Percentiles rank a stretch among this genome's conserved stretches.
phyloP scores from a whole-genome alignment of 1,284 basidiomycete species.

The Irpex rosettiformis region DNA sequence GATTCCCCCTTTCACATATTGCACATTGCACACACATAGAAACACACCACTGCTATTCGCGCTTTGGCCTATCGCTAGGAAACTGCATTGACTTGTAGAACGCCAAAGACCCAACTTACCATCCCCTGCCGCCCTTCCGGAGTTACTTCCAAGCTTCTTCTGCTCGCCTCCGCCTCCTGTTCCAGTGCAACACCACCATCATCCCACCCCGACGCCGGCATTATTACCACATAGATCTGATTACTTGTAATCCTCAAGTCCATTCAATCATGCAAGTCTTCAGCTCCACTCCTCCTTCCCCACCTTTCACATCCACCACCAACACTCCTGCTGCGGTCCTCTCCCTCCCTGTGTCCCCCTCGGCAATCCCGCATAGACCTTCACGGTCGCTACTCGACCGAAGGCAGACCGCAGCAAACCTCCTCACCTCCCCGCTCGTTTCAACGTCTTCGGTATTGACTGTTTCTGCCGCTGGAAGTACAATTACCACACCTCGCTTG shows the following conservation, averaged over 20 bases:
- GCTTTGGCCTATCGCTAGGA: no score
- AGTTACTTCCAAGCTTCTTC: background rate
- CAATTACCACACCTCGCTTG: no score
- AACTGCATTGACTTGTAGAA: no score
- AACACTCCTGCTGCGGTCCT: background rate
- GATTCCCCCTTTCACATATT: background rate
- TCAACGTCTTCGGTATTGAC: conserved; percentile 2
- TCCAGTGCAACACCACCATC: no score
- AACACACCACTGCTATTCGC: no score
- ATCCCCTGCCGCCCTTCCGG: background rate
- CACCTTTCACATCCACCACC: background rate
- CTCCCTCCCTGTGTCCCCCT: background rate
- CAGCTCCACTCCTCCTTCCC: background rate
- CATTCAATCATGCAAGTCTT: background rate
- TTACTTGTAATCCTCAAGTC: background rate
- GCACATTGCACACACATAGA: no score
- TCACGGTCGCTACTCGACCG: conserved; percentile 19
- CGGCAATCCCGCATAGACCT: background rate
- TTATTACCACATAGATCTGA: no score
- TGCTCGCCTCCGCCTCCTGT: background rate
- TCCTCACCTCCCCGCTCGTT: background rate
- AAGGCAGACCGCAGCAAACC: conserved; percentile 15
- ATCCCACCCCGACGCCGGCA: no score
- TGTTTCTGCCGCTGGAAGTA: no score
- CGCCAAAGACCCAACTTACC: no score